Evolutionary conservation across 345 rosid species (phyloP).

Genomic region (Conringia planisiliqua): DNA sequence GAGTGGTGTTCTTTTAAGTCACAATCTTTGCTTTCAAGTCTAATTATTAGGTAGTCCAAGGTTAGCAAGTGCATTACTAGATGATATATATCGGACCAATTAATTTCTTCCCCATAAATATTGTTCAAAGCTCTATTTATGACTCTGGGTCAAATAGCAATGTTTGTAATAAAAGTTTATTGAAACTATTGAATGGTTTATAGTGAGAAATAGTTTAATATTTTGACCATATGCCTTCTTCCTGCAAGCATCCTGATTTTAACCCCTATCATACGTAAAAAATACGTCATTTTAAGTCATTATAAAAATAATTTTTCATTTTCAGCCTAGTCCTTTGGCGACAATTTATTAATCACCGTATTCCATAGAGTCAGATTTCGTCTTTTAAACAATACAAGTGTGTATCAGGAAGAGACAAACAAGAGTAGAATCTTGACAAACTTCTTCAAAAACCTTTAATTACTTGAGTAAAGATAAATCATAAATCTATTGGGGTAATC

Average conservation of each 20-base stretch:
- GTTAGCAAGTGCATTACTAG: not conserved
- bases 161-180: slow-evolving; percentile 10
- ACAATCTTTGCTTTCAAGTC: slow-evolving; percentile 8
- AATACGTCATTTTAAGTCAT: not conserved
- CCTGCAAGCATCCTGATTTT: not conserved
- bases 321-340: not conserved
- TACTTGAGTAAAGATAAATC: not conserved
- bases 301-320: not conserved
- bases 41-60: not conserved
- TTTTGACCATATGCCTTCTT: not conserved
- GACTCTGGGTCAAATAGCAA: not conserved
- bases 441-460: not conserved
- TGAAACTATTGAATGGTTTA: not conserved
- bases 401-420: not conserved
- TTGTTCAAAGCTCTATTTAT: not conserved
- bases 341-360: not conserved
- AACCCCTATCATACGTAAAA: not conserved
- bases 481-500: not conserved
- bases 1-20: not conserved
- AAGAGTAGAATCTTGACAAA: not conserved
- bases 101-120: not conserved
- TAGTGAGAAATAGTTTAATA: not conserved
- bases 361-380: not conserved
- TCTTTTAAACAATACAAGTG: not conserved
- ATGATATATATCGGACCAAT: not conserved